phyloP scores from a whole-genome alignment of 495 filamentous ascomycete species.

The Lineolata rhizophorae region DNA sequence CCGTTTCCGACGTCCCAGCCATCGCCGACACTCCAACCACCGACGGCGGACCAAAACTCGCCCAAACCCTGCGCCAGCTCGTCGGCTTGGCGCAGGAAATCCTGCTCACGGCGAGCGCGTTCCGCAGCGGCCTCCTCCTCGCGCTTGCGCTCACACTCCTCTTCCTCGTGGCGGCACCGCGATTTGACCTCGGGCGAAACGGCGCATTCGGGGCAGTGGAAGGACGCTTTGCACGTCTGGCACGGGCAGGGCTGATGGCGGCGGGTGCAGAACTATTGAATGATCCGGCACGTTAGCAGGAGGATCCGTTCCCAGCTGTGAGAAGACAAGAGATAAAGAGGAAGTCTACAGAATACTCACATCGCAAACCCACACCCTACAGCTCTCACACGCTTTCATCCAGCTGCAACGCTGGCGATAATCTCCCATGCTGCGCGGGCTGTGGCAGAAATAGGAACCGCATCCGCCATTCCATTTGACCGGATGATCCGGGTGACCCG shows the following conservation, averaged over 20 bases:
- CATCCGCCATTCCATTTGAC: constrained; percentile 35
- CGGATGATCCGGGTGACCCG: constrained; percentile 17
- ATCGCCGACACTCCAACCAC: too few relatives aligned
- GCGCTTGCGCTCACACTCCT: too few relatives aligned
- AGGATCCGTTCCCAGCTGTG: background rate
- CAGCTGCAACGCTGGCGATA: constrained; percentile 26
- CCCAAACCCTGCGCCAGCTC: too few relatives aligned
- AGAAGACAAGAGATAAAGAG: too few relatives aligned
- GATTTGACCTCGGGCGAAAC: constrained; percentile 13
- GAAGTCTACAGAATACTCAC: constrained; percentile 18
- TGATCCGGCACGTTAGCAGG: background rate
- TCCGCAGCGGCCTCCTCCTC: too few relatives aligned
- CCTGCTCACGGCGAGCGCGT: too few relatives aligned
- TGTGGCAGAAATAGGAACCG: constrained; percentile 33
- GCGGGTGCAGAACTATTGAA: constrained; percentile 14
- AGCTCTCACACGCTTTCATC: constrained; percentile 30
- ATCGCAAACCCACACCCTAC: constrained; percentile 32
- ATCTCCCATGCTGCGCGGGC: constrained; percentile 27
- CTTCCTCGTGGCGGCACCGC: constrained; percentile 11
- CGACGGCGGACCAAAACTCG: too few relatives aligned
- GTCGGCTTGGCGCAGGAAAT: too few relatives aligned
- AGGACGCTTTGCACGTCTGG: constrained; percentile 29
- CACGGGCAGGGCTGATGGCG: constrained; percentile 28
- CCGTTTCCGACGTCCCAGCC: too few relatives aligned
- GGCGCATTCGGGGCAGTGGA: constrained; percentile 29